Base-by-base conservation (phyloP, 75 land plant species). In the Selaginella moellendorffii region DNA sequence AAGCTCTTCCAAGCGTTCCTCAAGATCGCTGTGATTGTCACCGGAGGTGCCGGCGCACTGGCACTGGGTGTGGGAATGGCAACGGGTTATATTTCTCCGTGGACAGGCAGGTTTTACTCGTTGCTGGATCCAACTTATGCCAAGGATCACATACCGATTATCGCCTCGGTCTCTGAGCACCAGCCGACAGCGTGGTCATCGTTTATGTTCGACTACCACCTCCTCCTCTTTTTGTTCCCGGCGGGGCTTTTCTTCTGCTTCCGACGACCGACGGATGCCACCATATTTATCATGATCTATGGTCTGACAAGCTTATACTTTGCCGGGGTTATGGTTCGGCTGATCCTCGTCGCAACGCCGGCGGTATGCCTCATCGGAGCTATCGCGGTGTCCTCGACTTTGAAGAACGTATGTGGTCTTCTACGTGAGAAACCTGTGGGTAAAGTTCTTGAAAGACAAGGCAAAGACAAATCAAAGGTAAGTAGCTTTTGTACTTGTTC, bases 171-270 rank as follows among this genome's bases (percentile, higher is more conserved):
- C 2, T 95, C 99, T 29, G 99, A 95, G 80, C 99, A 95, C 77
- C 99, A 95, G 65, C 99, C 99, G 31, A 95, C 99, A 22, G 87
- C 99, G 19, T 95, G 99, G 99, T 95, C 99, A 28, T 95, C 99
- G 2, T 95, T 95, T 72, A 95, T 95, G 99, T 95, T 95, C 76
- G 99, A 95, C 63, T 95, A 81, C 65, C 99, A 95, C 64, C 77
- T 95, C 22, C 78, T 95, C 59, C 79, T 95, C 24, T 77, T 95
- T 58, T 82, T 95, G 53, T 95, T 95, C 68, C 99, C 99, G 61
- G 96, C 96, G 18, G 99, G 99, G 27, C 79, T 95, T 1, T 95
- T 86, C 59, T 95, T 86, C 71, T 95, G 99, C 74, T 95, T 95
- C 76, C 86, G 86, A 80, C 68, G 90, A 53, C 70, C 88, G 29